Base-by-base conservation (phyloP, 2,329 filamentous ascomycete genomes). In the Rugonectria rugulosa region DNA sequence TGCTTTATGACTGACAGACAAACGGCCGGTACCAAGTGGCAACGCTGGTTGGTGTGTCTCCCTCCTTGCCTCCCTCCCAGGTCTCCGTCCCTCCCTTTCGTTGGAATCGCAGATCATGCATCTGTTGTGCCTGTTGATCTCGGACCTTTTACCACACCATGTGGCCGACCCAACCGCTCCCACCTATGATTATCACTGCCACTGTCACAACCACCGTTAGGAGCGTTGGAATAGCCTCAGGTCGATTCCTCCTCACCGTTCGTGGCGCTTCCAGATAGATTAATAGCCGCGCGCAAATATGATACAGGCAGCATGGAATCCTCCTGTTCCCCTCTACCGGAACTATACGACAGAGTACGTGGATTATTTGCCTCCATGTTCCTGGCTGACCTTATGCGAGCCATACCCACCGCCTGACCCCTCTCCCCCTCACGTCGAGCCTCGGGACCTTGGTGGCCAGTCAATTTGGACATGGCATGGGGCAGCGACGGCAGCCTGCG, bases 241-340 rank as follows among this genome's bases (percentile, higher is more conserved):
- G 10, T 11, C 34, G 17, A 38, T 42, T 42, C 34, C 31, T 42
- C 14, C 45, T 55, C 45, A 55, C 45, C 52, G 52, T 55, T 34
- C 15, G 43, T 24, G 46, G 58, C 43, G 51, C 58, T 58, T 56
- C 58, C 40, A 52, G 21, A 49, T 53, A 60, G 43, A 60, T 60
- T 53, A 54, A 60, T 42, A 57, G 52, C 31, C 52, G 45, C 52
- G 44, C 32, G 17, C 26, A 34, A 11, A 17, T 44, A 47, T 41
- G 56, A 26, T 50, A 40, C 34, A 27, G 32, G 11, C 10, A 38
- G n/a, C 8, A 20, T 11, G 17, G n/a, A 38, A 21, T 8, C 17
- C 4, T 19, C 11, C n/a, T 36, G 5, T 36, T 36, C 10, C 10
- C n/a, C n/a, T n/a, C n/a, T n/a, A n/a, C n/a, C n/a, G n/a, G n/a